Evolutionary conservation across 2,329 filamentous ascomycete genomes (phyloP), one percentile per base, ranked within the genome.

Genomic region (Triangularia setosa): DNA sequence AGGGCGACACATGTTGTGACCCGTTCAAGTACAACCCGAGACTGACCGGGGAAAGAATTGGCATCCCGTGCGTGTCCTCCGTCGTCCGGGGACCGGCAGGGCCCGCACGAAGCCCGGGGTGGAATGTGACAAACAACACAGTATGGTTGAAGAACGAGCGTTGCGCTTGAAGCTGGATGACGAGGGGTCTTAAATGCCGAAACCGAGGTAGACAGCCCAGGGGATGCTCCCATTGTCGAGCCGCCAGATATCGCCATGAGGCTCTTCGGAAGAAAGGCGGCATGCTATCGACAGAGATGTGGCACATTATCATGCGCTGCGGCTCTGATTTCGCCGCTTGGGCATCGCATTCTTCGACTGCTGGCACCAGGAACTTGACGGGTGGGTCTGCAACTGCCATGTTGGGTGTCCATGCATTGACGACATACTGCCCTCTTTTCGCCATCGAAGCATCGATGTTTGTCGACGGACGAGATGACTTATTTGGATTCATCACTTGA

Each of bases 71-170:
- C 9, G 21, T 30, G 58, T 60, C 12, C 40, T 24, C 58, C 24
- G 58, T 60, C 58, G 53, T 25, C 58, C 40, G 58, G 58, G 35
- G n/a, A 30, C 35, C 58, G 58, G 40, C 58, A 60, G 58, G 4
- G 28, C 16, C 33, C 18, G 33, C 58, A 53, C 4, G 21, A 30
- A 4, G 21, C 58, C 21, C 35, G 11, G 35, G 40, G 21, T 9
- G 40, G 21, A 12, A 28, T 53, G 23, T 60, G 58, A 48, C 40
- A 53, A 60, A 23, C 58, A 60, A 53, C 58, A 33, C 12, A 16
- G 25, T 24, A 27, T 55, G 52, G 21, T 28, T 24, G 25, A 28
- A 55, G n/a, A 28, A 27, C 52, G 52, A 55, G 23, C 2, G 1
- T 48, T 48, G 40, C 8, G 11, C n/a, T 21, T n/a, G 23, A 55